A percentile compares a stretch with the other conserved stretches of the same genome.
Evolutionary conservation across 2,329 filamentous ascomycete genomes (phyloP).

Genomic region (Claviceps capensis): DNA sequence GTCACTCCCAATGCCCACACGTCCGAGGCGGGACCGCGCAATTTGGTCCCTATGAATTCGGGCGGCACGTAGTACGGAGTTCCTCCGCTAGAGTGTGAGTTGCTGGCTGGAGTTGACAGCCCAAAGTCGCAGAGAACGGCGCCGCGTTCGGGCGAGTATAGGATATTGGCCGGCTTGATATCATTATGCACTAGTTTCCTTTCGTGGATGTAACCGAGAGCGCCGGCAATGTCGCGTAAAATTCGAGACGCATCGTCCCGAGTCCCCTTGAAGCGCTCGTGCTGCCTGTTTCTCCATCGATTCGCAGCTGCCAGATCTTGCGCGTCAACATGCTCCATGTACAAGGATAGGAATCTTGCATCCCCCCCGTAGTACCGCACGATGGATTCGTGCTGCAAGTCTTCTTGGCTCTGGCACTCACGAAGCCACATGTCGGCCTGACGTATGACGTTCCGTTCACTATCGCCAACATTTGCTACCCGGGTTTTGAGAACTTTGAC

Average conservation of each 20-base stretch:
- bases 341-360: constrained; percentile 44
- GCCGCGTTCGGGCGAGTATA: constrained; percentile 44
- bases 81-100: constrained; percentile 36
- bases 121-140: constrained; percentile 49
- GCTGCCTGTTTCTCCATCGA: constrained; percentile 33
- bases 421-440: constrained; percentile 48
- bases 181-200: constrained; percentile 45
- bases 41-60: constrained; percentile 42
- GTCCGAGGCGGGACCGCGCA: constrained; percentile 40
- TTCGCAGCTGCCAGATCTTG: constrained; percentile 36
- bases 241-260: constrained; percentile 37
- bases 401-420: constrained; percentile 41
- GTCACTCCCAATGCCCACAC: constrained; percentile 47
- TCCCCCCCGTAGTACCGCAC: constrained; percentile 45
- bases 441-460: constrained; percentile 41
- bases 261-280: constrained; percentile 36
- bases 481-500: constrained; percentile 48
- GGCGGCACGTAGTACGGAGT: constrained; percentile 50
- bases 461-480: constrained; percentile 24
- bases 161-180: constrained; percentile 48
- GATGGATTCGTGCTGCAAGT: constrained; percentile 42
- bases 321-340: constrained; percentile 48
- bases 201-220: constrained; percentile 41
- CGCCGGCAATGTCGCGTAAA: constrained; percentile 38
- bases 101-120: constrained; percentile 33